A percentile compares a stretch with the other conserved stretches of the same genome.
Conservation (phyloP, 257 asterid species). For the Nicotiana undulata region DNA sequence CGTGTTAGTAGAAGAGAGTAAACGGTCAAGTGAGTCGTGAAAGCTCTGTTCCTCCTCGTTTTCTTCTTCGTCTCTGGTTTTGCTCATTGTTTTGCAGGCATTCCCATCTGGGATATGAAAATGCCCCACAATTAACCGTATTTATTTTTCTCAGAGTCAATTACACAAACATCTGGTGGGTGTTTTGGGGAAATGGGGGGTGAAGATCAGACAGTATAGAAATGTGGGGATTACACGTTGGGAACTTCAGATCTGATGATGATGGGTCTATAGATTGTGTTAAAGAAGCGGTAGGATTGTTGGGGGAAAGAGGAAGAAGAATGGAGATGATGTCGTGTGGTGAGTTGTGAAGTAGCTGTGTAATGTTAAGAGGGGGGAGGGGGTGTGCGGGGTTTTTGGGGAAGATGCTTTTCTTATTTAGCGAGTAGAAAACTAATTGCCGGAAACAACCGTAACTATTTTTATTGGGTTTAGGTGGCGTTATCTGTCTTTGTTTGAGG, state of each 20-base stretch:
- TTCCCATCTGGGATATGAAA: constrained; percentile 11
- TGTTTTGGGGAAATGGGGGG: constrained; percentile 26
- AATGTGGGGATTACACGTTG: constrained; percentile 26
- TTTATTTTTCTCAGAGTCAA: not conserved
- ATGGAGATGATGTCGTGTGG: constrained; percentile 13
- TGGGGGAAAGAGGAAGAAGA: constrained; percentile 10
- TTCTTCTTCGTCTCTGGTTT: constrained; percentile 21
- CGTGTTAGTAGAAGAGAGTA: constrained; percentile 14
- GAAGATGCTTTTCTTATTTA: not conserved
- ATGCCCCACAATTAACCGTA: constrained; percentile 24
- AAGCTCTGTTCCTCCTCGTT: constrained; percentile 2
- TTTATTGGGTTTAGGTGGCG: not conserved
- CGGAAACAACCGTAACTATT: not conserved
- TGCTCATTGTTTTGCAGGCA: constrained; percentile 50
- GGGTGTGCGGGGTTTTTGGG: not conserved
- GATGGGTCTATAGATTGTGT: not conserved
- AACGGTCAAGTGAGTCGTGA: constrained; percentile 16
- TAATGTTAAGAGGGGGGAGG: not conserved
- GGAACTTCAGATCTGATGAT: constrained; percentile 63
- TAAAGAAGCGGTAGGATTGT: constrained; percentile 11
- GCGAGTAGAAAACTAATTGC: not conserved
- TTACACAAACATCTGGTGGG: constrained; percentile 5
- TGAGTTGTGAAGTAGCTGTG: constrained; percentile 10
- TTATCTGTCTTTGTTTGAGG: not conserved
- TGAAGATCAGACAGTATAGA: constrained; percentile 49